Base-by-base conservation (phyloP, 2,329 filamentous ascomycete genomes). In the Cercospora sp. region DNA sequence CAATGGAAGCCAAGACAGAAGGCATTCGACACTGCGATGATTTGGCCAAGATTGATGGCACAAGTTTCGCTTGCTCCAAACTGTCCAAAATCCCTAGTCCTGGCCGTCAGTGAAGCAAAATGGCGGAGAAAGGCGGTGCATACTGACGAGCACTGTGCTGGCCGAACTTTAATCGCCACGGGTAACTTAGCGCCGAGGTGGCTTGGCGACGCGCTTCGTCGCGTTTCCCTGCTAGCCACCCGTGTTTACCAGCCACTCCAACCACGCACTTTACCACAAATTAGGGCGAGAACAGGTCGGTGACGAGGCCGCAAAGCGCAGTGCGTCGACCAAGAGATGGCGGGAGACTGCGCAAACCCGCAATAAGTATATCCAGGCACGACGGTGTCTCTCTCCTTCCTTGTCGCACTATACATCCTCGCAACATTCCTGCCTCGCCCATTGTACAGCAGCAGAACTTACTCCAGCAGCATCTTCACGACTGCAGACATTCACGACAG, bases 351-450 rank as follows among this genome's bases (percentile, higher is more conserved):
- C n/a, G 13, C 65, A 59, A 65, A 20, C 57, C 36, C 48, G 65
- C 28, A 65, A 61, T 67, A 65, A 65, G 62, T 67, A 65, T 65
- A 67, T 36, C 3, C 58, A 39, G 28, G 31, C 58, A 33, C 31
- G 18, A 36, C 28, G 36, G 30, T 28, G 28, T 48, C 30, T 63
- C 57, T 67, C 58, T 62, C 48, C 36, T 58, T 13, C 59, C 59
- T 48, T 45, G 59, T 42, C 36, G 23, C 33, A 61, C 23, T 23
- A 58, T 58, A 45, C 61, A 60, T 58, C 67, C 66, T 65, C 48
- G 51, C 65, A 58, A 59, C 45, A 39, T 33, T 42, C 60, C 51
- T 63, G 59, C 48, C 64, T 64, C 57, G 16, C 31, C 36, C 58
- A 61, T 51, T 61, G 36, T 53, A 65, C 66, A 61, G 62, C 33